phyloP scores from a whole-genome alignment of 2,329 filamentous ascomycete genomes.

The Lachnellula arida region DNA sequence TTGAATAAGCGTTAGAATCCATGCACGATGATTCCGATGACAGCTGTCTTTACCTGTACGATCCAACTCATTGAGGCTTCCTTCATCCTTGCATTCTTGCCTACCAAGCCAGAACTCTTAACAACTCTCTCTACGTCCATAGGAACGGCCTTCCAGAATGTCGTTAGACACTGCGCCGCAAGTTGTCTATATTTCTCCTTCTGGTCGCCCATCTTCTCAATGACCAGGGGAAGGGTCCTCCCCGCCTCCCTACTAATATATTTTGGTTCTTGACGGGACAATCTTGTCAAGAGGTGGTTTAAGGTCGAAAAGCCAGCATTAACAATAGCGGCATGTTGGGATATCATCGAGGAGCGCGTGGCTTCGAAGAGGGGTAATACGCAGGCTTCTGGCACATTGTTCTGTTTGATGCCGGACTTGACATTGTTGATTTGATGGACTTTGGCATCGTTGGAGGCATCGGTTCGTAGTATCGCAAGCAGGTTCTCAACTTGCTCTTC shows the following conservation, averaged over 20 bases:
- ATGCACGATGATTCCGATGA: background rate
- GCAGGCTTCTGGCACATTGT: constrained; percentile 73
- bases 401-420: constrained; percentile 89
- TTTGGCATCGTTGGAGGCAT: constrained; percentile 65
- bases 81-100: constrained; percentile 79
- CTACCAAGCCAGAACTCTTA: constrained; percentile 70
- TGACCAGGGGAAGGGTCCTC: constrained; percentile 66
- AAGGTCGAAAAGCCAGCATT: constrained; percentile 84
- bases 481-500: constrained; percentile 55
- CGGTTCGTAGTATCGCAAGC: constrained; percentile 50
- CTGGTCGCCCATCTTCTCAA: constrained; percentile 82
- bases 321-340: constrained; percentile 71
- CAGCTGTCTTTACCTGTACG: constrained; percentile 51
- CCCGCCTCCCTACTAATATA: constrained; percentile 65
- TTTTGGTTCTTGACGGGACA: constrained; percentile 79
- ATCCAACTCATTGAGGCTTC: constrained; percentile 84
- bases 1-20: background rate
- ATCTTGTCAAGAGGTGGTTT: constrained; percentile 79
- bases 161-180: constrained; percentile 69
- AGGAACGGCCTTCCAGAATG: constrained; percentile 67
- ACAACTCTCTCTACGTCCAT: constrained; percentile 75
- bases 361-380: constrained; percentile 77
- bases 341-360: constrained; percentile 67
- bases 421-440: constrained; percentile 65
- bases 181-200: constrained; percentile 79